Conservation (phyloP, 306 rosid species). For the Acacia acuminata region DNA sequence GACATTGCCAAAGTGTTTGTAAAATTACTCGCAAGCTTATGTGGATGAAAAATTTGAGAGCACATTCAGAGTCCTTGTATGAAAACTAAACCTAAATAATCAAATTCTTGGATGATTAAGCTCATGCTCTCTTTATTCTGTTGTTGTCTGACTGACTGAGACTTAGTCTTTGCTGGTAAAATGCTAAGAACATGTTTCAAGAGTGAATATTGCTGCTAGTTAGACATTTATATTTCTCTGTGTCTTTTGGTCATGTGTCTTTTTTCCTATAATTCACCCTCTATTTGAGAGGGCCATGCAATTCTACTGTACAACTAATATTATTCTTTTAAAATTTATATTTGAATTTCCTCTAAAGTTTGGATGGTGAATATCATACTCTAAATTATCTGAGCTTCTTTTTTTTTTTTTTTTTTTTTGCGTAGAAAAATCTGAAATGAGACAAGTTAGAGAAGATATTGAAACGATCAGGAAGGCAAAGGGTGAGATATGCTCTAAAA, state of each 20-base stretch:
- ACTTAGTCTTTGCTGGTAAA: background rate
- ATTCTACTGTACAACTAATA: background rate
- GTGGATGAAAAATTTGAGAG: background rate
- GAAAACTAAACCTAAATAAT: background rate
- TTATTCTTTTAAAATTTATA: background rate
- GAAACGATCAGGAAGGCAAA: constrained; percentile 53
- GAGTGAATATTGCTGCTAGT: background rate
- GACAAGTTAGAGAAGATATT: constrained; percentile 48
- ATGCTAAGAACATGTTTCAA: background rate
- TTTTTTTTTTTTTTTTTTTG: background rate
- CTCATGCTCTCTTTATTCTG: background rate
- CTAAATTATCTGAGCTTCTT: background rate
- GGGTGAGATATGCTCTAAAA: constrained; percentile 75
- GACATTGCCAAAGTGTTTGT: background rate
- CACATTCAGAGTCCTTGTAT: background rate
- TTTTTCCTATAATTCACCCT: background rate
- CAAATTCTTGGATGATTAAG: background rate
- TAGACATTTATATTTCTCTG: background rate
- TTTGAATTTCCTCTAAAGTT: background rate
- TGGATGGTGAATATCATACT: background rate
- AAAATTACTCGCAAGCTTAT: background rate
- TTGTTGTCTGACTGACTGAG: background rate
- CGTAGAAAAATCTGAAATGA: constrained; percentile 64
- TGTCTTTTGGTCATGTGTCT: background rate
- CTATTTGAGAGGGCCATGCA: background rate